Evolutionary conservation across 1,284 basidiomycete species (phyloP), one percentile per base, ranked within the genome.

Genomic region (Moniliophthora roreri): DNA sequence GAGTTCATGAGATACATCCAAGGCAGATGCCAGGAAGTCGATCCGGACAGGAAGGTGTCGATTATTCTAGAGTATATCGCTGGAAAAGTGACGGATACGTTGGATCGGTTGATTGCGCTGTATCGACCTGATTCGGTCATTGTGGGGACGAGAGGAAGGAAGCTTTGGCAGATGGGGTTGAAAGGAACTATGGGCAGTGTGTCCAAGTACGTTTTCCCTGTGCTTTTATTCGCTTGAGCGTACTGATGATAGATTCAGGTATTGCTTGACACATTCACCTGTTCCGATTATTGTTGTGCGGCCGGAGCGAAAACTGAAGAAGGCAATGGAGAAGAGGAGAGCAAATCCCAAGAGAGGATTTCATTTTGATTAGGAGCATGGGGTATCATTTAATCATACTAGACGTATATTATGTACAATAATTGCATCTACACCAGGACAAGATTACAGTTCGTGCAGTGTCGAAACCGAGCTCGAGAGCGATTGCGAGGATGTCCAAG

Each of bases 121-220:
- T 98, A 99, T 66, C 86, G 95, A 41, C 96, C 96, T 1, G 95
- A 99, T 69, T 93, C 91, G 1, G 79, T 98, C 51, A 88, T 98
- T 15, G 95, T 98, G 21, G 96, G 96, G 11, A 96, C 93, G 11
- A 81, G 91, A 34, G 95, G 94, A 0, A 78, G 82, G 56, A 75
- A 36, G 71, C 38, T 55, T 1, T 62, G 60, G 59, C 60, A 60
- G 48, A 54, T 60, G 40, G 56, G 56, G 15, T 50, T 60, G 20
- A 55, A 60, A 54, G 53, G 57, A n/a, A 53, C 57, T 11, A 78
- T 89, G 59, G 81, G 86, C 32, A 85, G 84, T 57, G 82, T 90
- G 4, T 80, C 79, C 63, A 83, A 84, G 78, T 84, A 62, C 47
- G 73, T 66, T 50, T 41, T 26, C 41, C 24, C 3, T 47, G 21